phyloP scores from a whole-genome alignment of 2,329 filamentous ascomycete species.

The Hymenoscyphus fructigenus region DNA sequence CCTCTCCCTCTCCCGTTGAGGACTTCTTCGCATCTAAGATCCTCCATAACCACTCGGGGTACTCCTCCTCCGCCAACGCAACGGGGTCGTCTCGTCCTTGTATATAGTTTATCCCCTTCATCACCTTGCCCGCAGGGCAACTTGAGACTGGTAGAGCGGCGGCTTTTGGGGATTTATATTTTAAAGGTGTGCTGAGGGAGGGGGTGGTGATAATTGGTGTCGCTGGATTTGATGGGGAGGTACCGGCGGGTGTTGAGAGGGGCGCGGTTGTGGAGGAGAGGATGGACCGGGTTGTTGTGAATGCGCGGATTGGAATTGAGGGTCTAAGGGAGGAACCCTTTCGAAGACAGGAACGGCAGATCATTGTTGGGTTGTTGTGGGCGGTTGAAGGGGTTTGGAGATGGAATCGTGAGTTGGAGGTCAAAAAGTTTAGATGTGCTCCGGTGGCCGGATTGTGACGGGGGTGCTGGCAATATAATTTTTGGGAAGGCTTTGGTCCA shows the following conservation, averaged over 20 bases:
- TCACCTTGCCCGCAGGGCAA: conserved; percentile 60
- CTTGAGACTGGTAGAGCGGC: conserved; percentile 18
- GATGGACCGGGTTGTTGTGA: conserved; percentile 5
- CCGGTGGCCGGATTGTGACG: conserved; percentile 16
- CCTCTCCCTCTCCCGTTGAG: conserved; percentile 49
- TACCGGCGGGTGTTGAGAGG: conserved; percentile 21
- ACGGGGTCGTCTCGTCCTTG: conserved; percentile 74
- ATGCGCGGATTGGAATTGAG: conserved; percentile 8
- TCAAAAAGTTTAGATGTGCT: conserved; percentile 13
- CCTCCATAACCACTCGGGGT: conserved; percentile 78
- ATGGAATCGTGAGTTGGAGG: conserved; percentile 28
- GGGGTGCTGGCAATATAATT: conserved; percentile 28
- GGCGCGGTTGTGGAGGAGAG: conserved; percentile 15
- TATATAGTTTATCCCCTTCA: conserved; percentile 74
- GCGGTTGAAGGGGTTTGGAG: conserved; percentile 3
- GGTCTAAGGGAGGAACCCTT: conserved; percentile 35
- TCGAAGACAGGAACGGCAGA: conserved; percentile 49
- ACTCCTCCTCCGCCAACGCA: conserved; percentile 71
- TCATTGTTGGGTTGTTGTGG: conserved; percentile 32
- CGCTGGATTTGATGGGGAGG: conserved; percentile 25
- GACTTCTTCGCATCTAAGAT: conserved; percentile 62
- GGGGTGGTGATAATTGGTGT: conserved; percentile 32
- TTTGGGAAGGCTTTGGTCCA: not conserved
- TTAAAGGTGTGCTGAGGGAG: conserved; percentile 37
- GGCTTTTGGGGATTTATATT: conserved; percentile 20